These are phyloP conservation scores for Podospora bellae-mahoneyi DNA, from an alignment of 495 filamentous ascomycete species.

Conservation along the genomic window DNA sequence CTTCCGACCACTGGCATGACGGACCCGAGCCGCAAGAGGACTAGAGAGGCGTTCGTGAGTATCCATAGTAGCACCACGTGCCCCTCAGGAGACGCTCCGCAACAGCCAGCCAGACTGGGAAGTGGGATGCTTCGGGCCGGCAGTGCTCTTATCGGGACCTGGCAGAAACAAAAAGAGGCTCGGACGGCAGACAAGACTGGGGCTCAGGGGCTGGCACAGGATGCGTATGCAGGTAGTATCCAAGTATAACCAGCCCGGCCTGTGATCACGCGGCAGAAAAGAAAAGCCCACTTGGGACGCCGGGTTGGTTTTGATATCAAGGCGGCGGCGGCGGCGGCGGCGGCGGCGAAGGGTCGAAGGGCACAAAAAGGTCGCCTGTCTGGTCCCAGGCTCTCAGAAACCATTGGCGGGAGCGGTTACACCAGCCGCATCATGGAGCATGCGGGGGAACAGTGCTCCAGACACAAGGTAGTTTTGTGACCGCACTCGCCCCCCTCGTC, in stretches of 20 bases:
- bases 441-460: slow-evolving; percentile 8
- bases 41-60: slow-evolving; percentile 12
- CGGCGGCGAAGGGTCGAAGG: background rate
- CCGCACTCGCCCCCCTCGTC: background rate
- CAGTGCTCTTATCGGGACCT: slow-evolving; percentile 15
- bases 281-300: slow-evolving; percentile 8
- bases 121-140: slow-evolving; percentile 18
- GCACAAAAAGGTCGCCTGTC: background rate
- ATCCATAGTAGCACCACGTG: slow-evolving; percentile 15
- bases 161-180: slow-evolving; percentile 12
- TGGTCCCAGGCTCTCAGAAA: background rate
- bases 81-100: slow-evolving; percentile 1
- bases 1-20: slow-evolving; percentile 16
- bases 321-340: background rate
- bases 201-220: background rate
- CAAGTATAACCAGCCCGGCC: background rate
- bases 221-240: background rate
- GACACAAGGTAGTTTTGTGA: slow-evolving; percentile 8
- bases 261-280: slow-evolving; percentile 11
- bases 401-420: slow-evolving; percentile 18
- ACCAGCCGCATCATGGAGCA: slow-evolving; percentile 14
- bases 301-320: background rate
- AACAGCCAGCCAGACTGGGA: slow-evolving; percentile 5
- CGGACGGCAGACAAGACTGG: background rate
- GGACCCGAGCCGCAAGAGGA: background rate